Evolutionary conservation across 2,329 filamentous ascomycete species (phyloP), one percentile per base, ranked within the genome.

Genomic region (Emergomyces orientalis): DNA sequence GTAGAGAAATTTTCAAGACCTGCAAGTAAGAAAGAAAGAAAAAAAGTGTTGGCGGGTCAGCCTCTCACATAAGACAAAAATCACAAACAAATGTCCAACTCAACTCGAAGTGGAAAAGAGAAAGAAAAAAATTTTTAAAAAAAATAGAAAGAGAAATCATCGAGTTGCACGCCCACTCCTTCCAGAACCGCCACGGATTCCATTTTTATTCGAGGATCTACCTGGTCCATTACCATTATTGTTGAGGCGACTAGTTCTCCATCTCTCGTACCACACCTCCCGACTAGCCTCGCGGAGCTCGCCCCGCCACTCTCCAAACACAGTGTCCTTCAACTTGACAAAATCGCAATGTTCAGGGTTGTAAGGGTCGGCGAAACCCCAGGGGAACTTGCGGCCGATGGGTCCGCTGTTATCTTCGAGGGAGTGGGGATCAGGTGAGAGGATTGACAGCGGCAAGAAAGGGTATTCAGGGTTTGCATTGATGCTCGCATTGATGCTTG

Each of bases 301-400:
- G 52, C 84, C 84, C 59, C 93, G 88, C 94, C 94, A 99, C 72
- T 97, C 93, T 67, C 81, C 86, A 75, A 99, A 99, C 39, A 99
- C 89, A 8, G 88, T 87, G 64, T 97, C 92, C 77, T 94, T 94
- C 68, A 99, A 83, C 65, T 88, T 88, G 62, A 89, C 81, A 75
- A 97, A 99, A 76, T 99, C 94, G 77, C 94, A 99, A 78, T 99
- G 94, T 69, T 89, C 85, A 37, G 87, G 82, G 71, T 97, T 88
- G 79, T 94, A 92, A 0, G 94, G 94, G 72, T 97, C 91, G 4
- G 94, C 94, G 69, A 97, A 95, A 7, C 94, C 94, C 94, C 94
- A 99, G 0, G 94, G 90, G 74, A 97, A 99, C 67, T 88, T 87
- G 64, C 94, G 89, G 55, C 94, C 94, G 64, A 96, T 79, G 2